Evolutionary conservation across 2,329 filamentous ascomycete genomes (phyloP).

Genomic region (Xylariales sp.): DNA sequence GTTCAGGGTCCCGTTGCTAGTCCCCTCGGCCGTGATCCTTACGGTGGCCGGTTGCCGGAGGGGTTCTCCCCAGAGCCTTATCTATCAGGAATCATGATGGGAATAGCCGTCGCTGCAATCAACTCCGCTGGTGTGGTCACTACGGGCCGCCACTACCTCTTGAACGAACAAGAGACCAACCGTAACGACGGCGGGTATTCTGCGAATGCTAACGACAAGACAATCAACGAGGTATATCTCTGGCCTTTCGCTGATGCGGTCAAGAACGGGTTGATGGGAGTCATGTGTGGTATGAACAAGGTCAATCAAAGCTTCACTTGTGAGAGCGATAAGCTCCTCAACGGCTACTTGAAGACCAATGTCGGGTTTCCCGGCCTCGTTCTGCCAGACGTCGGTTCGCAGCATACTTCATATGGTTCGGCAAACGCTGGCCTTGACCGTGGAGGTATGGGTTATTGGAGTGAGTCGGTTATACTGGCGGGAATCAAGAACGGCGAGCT

Average conservation of each 20-base stretch:
- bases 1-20: constrained; percentile 13
- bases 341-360: constrained; percentile 7
- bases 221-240: constrained; percentile 5
- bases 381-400: constrained; percentile 2
- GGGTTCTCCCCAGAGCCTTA: constrained; percentile 7
- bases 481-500: constrained; percentile 11
- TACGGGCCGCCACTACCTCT: constrained; percentile 5
- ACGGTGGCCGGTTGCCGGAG: constrained; percentile 5
- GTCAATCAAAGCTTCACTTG: constrained; percentile 4
- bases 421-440: constrained; percentile 6
- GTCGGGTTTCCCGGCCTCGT: constrained; percentile 4
- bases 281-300: constrained; percentile 7
- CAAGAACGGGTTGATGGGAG: constrained; percentile 4
- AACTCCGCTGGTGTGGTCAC: constrained; percentile 6
- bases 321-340: constrained; percentile 1
- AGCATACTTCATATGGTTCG: constrained; percentile 1
- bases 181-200: constrained; percentile 2
- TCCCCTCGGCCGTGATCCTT: constrained; percentile 10
- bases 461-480: constrained; percentile 2
- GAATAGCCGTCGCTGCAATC: constrained; percentile 2
- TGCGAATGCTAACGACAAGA: constrained; percentile 6
- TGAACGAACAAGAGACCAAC: constrained; percentile 8
- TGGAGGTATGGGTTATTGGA: constrained; percentile 1
- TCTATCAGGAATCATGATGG: constrained; percentile 4
- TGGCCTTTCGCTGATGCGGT: constrained; percentile 7